Conservation (phyloP, 1,139 yeast species). For the Scheffersomyces cryptocercus region DNA sequence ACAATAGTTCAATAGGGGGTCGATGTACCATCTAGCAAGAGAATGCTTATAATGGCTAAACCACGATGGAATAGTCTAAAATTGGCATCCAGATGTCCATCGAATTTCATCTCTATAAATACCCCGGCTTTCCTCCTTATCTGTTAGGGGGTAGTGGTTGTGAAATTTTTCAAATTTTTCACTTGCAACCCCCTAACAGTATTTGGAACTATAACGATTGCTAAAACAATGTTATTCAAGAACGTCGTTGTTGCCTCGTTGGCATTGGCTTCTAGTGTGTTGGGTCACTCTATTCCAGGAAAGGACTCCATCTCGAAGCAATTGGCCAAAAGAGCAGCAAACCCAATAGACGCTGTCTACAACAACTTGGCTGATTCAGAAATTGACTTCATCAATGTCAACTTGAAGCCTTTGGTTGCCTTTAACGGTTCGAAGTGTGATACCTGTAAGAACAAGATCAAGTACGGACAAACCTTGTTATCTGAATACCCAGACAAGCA, state of each 20-base stretch:
- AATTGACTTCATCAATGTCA: conserved; percentile 31
- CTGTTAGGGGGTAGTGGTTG: no score
- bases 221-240: neutral
- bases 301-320: conserved; percentile 18
- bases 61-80: no score
- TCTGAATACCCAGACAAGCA: conserved; percentile 32
- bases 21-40: no score
- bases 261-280: conserved; percentile 2
- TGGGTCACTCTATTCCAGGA: conserved; percentile 20
- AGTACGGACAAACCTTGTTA: conserved; percentile 29
- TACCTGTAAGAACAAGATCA: conserved; percentile 37
- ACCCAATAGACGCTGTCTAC: conserved; percentile 27
- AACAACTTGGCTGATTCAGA: conserved; percentile 25
- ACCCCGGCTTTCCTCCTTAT: no score
- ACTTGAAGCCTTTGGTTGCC: conserved; percentile 25
- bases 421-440: conserved; percentile 37
- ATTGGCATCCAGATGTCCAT: no score
- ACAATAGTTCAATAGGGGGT: no score
- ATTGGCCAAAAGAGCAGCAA: conserved; percentile 13
- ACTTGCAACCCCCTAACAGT: no score
- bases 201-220: no score
- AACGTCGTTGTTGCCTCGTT: neutral
- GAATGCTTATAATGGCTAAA: no score
- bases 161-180: no score
- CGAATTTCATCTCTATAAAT: no score